These are phyloP conservation scores for Pseudozyma sp. DNA, from an alignment of 1,284 basidiomycete genomes.

Conservation along the genomic window DNA sequence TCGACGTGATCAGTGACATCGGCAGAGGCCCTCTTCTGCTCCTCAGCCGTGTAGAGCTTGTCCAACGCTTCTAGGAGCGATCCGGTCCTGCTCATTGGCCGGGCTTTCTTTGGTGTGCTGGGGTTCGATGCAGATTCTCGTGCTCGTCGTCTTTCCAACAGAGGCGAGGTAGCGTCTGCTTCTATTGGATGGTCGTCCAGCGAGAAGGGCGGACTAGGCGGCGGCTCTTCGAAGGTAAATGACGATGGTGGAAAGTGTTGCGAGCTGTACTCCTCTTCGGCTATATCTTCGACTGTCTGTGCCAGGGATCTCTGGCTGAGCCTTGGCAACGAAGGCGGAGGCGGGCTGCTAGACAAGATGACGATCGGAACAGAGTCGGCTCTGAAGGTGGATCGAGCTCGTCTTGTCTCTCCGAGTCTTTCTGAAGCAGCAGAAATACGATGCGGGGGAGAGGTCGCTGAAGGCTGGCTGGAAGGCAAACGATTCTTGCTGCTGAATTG, in stretches of 20 bases:
- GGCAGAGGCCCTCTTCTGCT: neutral
- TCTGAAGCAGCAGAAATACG: neutral
- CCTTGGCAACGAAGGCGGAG: conserved; percentile 18
- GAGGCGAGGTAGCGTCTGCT: conserved; percentile 9
- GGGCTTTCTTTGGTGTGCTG: conserved; percentile 12
- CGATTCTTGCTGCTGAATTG: conserved; percentile 28
- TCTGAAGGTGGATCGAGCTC: neutral
- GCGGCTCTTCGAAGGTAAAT: conserved; percentile 21
- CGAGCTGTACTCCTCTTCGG: conserved; percentile 13
- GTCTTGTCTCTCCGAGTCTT: neutral
- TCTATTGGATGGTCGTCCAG: neutral
- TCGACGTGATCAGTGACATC: neutral
- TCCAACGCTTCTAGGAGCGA: conserved; percentile 47
- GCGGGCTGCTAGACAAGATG: conserved; percentile 46
- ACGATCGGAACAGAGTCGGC: conserved; percentile 38
- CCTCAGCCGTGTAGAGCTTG: conserved; percentile 15
- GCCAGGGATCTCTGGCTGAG: conserved; percentile 14
- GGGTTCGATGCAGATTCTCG: neutral
- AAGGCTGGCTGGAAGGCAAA: conserved; percentile 29
- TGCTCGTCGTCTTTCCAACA: conserved; percentile 10
- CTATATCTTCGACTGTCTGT: conserved; percentile 7
- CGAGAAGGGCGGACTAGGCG: conserved; percentile 27
- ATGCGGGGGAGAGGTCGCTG: conserved; percentile 16
- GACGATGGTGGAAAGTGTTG: conserved; percentile 22
- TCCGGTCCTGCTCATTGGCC: conserved; percentile 7